Base-by-base conservation (phyloP, 1,284 basidiomycete genomes). In the Puccinia triticina region DNA sequence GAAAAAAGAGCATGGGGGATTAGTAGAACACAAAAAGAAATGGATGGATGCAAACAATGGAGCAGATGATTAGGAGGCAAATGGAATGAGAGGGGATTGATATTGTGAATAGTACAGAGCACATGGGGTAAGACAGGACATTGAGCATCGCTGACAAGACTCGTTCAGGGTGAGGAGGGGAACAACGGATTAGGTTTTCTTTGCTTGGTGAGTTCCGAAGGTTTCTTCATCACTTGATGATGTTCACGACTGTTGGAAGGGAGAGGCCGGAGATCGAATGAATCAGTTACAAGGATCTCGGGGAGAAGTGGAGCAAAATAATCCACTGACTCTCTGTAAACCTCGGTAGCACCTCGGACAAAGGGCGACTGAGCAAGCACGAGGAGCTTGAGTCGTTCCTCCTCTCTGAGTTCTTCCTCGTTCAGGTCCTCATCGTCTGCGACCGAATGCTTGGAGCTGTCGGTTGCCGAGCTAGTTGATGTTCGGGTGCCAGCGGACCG, bases 321-420 rank as follows among this genome's bases (percentile, higher is more conserved):
- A 43, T 53, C 23, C 3, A 72, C 77, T 71, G 12, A 80, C 77
- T 80, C 77, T 80, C 67, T 53, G 66, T 80, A 80, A 80, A 80
- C 77, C 53, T 80, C 77, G n/a, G 48, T 80, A 26, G 67, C 77
- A 10, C 77, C 77, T 72, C 55, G 69, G 11, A 80, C 77, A 48
- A 80, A 80, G 3, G 77, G 77, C 16, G 77, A 80, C 48, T 80
- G 43, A 32, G 67, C 53, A 12, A 80, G 46, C 0, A 53, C 67
- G 37, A 71, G 43, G 8, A 67, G 66, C 43, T 80, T 69, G 16
- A 80, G 67, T 48, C 66, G 26, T 69, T 80, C 77, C 61, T 80
- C 77, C 43, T 80, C 67, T 40, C 34, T 80, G 34, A 80, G 29
- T 61, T 80, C 77, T 59, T 80, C 77, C 40, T 80, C 67, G 53